Evolutionary conservation across 2,329 filamentous ascomycete species (phyloP).

Genomic region (Alternaria ventricosa): DNA sequence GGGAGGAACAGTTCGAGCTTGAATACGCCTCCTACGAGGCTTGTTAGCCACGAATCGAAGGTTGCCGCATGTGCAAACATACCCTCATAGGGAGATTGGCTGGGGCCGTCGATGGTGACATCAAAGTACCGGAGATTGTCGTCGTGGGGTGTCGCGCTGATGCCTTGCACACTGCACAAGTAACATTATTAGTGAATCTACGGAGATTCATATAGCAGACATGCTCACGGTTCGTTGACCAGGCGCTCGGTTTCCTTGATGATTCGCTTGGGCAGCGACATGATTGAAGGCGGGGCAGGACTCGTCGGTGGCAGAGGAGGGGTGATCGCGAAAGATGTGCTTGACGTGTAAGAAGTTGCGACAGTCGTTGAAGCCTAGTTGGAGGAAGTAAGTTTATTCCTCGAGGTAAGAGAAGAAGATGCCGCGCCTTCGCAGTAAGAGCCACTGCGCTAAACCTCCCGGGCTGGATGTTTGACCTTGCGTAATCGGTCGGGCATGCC

Average conservation of each 20-base stretch:
- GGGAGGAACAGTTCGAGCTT: conserved; percentile 97
- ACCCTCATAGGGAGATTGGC: conserved; percentile 96
- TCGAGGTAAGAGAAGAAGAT: neutral
- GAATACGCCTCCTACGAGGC: conserved; percentile 75
- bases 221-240: conserved; percentile 88
- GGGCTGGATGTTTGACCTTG: conserved; percentile 14
- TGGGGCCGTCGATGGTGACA: conserved; percentile 91
- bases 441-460: neutral
- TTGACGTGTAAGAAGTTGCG: neutral
- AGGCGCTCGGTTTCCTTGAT: conserved; percentile 98
- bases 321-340: neutral
- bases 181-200: conserved; percentile 6
- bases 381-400: neutral
- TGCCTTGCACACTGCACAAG: conserved; percentile 80
- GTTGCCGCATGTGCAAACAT: conserved; percentile 29
- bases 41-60: conserved; percentile 12
- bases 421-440: conserved; percentile 4
- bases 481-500: conserved; percentile 5
- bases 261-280: conserved; percentile 92
- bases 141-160: conserved; percentile 93
- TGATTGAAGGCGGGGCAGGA: conserved; percentile 14
- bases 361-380: neutral
- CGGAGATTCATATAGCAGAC: neutral
- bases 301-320: neutral
- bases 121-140: conserved; percentile 99